Percentiles rank a stretch among this genome's conserved stretches.
Evolutionary conservation across 75 land plant genomes (phyloP).

Genomic region (Pinus albicaulis): DNA sequence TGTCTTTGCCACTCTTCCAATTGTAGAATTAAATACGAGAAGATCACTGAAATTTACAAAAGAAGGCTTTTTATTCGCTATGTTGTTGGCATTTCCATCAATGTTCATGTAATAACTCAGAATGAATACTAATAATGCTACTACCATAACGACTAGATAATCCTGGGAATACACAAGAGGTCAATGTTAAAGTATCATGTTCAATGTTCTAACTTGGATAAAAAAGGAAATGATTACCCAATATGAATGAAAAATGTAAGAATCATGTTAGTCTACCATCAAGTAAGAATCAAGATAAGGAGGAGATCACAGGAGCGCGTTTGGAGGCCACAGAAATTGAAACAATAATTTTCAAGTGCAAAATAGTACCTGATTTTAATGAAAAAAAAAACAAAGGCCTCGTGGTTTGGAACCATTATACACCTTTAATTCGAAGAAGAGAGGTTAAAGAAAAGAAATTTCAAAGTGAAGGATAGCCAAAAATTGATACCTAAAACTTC

Average conservation of each 20-base stretch:
- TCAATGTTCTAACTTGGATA: background rate
- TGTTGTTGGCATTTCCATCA: background rate
- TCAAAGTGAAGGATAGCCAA: no score
- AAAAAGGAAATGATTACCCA: background rate
- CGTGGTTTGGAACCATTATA: no score
- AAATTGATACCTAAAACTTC: no score
- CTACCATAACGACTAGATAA: background rate
- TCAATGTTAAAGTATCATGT: no score
- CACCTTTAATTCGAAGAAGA: no score
- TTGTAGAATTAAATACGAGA: constrained; percentile 42
- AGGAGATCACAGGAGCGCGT: no score
- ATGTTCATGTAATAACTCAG: background rate
- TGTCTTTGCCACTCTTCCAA: constrained; percentile 49
- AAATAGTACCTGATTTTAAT: no score
- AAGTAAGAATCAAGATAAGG: background rate
- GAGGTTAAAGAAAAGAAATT: no score
- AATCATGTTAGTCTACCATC: background rate
- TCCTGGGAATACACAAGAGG: background rate
- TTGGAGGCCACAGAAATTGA: background rate
- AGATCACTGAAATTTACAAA: constrained; percentile 56
- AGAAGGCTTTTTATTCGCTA: constrained; percentile 8
- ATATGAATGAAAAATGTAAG: background rate
- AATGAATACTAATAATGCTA: background rate
- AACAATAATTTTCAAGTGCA: no score
- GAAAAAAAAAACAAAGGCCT: no score